Conservation (phyloP, 2,329 filamentous ascomycete species). For the Cladophialophora psammophila region DNA sequence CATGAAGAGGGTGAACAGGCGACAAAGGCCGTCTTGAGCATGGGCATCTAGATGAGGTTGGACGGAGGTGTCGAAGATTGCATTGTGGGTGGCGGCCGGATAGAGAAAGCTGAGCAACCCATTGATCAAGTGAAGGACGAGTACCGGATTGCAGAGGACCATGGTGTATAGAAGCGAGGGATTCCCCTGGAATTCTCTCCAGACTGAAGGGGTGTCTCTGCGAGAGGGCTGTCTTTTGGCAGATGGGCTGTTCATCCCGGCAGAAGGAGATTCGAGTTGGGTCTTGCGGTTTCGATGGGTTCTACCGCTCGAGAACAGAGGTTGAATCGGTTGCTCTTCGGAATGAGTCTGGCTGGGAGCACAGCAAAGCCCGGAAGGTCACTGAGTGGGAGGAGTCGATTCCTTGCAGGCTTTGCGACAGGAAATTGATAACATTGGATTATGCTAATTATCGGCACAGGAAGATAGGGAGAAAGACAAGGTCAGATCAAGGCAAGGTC, state of each 20-base stretch:
- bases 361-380: background rate
- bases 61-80: slow-evolving; percentile 41
- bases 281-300: background rate
- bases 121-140: slow-evolving; percentile 51
- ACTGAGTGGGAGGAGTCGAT: background rate
- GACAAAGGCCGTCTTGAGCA: slow-evolving; percentile 48
- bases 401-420: background rate
- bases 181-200: slow-evolving; percentile 13
- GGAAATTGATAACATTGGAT: slow-evolving; percentile 1
- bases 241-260: slow-evolving; percentile 1
- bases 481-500: background rate
- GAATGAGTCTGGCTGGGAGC: background rate
- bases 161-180: slow-evolving; percentile 46
- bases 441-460: background rate
- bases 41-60: slow-evolving; percentile 49
- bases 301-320: background rate
- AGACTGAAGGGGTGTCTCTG: background rate
- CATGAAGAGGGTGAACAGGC: slow-evolving; percentile 50
- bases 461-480: background rate
- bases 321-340: background rate
- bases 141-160: slow-evolving; percentile 50
- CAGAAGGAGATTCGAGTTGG: background rate
- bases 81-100: slow-evolving; percentile 44
- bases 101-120: slow-evolving; percentile 47
- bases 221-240: background rate